These are phyloP conservation scores for Conoideocrella luteorostrata DNA, from an alignment of 2,329 filamentous ascomycete species.

Conservation along the genomic window DNA sequence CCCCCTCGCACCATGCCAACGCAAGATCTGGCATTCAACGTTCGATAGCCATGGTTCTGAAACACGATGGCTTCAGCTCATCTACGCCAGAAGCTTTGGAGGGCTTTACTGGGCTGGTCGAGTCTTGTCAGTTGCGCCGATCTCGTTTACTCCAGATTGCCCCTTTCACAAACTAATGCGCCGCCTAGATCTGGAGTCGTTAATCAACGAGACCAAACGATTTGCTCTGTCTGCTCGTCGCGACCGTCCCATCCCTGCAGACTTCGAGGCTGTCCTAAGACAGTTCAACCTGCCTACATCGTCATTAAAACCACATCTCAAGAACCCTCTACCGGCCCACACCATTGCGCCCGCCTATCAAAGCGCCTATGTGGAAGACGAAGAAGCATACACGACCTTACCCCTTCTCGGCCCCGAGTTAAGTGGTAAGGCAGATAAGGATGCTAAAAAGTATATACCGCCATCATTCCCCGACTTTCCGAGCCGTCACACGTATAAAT, in stretches of 20 bases:
- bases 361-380: constrained; percentile 30
- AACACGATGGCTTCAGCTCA: constrained; percentile 52
- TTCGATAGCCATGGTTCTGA: constrained; percentile 48
- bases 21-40: constrained; percentile 39
- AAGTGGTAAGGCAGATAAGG: constrained; percentile 52
- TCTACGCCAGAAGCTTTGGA: constrained; percentile 52
- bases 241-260: constrained; percentile 45
- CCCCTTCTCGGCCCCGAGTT: constrained; percentile 48
- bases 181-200: constrained; percentile 39
- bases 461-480: constrained; percentile 55
- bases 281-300: constrained; percentile 45
- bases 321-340: constrained; percentile 40
- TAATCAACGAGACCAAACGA: constrained; percentile 42
- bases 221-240: constrained; percentile 44
- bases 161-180: constrained; percentile 12
- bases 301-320: constrained; percentile 50
- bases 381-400: constrained; percentile 34
- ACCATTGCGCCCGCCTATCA: constrained; percentile 32
- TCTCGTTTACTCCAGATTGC: background rate
- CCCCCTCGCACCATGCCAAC: constrained; percentile 25
- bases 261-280: constrained; percentile 49
- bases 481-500: constrained; percentile 58
- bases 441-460: constrained; percentile 50
- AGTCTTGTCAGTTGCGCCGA: constrained; percentile 43
- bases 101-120: constrained; percentile 48